These are phyloP conservation scores for Diaporthe nobilis DNA, from an alignment of 2,329 filamentous ascomycete genomes.

Conservation along the genomic window DNA sequence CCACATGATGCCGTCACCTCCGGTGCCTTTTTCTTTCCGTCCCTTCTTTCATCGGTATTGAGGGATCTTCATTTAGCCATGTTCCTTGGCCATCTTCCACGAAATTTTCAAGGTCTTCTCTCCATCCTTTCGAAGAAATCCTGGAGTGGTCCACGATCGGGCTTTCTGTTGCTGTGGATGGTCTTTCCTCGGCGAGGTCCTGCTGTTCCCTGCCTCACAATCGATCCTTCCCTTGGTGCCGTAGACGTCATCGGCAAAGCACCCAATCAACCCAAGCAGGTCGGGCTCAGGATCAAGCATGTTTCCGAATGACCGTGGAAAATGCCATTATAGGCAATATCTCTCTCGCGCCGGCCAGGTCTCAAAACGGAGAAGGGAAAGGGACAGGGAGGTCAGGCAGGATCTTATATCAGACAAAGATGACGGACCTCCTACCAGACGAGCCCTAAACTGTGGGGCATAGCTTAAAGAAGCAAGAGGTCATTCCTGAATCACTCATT, in stretches of 20 bases:
- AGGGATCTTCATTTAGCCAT: background rate
- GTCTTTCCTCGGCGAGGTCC: background rate
- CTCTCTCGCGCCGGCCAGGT: background rate
- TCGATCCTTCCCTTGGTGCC: background rate
- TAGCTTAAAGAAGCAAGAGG: constrained; percentile 26
- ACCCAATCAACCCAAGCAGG: background rate
- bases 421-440: background rate
- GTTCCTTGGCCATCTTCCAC: background rate
- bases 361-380: background rate
- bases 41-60: constrained; percentile 28
- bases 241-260: background rate
- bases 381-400: background rate
- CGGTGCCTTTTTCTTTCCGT: background rate
- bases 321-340: background rate
- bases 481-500: background rate
- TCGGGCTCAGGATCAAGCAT: constrained; percentile 6
- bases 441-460: background rate
- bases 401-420: constrained; percentile 11
- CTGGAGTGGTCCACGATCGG: background rate
- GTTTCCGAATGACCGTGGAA: background rate
- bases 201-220: background rate
- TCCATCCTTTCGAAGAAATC: background rate
- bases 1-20: too few species aligned
- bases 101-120: background rate
- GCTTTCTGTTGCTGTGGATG: background rate